These are phyloP conservation scores for Penicillium turbatum DNA, from an alignment of 495 filamentous ascomycete species.

Conservation along the genomic window DNA sequence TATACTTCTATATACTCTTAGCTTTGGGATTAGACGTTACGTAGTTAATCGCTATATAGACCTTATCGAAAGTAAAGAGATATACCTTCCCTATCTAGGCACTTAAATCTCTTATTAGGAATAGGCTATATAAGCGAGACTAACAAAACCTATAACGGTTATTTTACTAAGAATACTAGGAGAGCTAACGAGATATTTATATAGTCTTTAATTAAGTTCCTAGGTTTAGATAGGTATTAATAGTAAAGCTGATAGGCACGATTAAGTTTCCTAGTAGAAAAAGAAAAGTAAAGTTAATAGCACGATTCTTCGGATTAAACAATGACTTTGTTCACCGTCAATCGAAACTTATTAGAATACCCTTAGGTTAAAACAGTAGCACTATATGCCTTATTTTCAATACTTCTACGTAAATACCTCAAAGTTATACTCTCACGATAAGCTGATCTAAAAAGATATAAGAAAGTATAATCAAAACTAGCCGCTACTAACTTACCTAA, in stretches of 20 bases:
- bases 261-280: constrained; percentile 5
- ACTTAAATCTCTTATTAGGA: constrained; percentile 25
- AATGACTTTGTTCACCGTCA: constrained; percentile 2
- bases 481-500: neutral
- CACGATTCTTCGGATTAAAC: neutral
- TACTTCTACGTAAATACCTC: neutral
- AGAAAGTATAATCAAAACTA: neutral
- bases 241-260: constrained; percentile 3
- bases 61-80: constrained; percentile 30
- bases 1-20: too few relatives aligned
- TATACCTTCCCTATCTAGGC: too few relatives aligned
- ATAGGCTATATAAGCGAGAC: neutral
- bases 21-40: too few relatives aligned
- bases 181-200: neutral
- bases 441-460: neutral
- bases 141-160: neutral
- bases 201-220: neutral
- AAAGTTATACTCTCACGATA: neutral
- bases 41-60: too few relatives aligned
- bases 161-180: neutral
- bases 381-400: constrained; percentile 3
- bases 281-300: neutral
- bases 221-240: neutral
- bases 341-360: constrained; percentile 5
- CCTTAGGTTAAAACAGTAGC: constrained; percentile 1